Base-by-base conservation (phyloP, 2,329 filamentous ascomycete species). In the Fusarium kyushuense region DNA sequence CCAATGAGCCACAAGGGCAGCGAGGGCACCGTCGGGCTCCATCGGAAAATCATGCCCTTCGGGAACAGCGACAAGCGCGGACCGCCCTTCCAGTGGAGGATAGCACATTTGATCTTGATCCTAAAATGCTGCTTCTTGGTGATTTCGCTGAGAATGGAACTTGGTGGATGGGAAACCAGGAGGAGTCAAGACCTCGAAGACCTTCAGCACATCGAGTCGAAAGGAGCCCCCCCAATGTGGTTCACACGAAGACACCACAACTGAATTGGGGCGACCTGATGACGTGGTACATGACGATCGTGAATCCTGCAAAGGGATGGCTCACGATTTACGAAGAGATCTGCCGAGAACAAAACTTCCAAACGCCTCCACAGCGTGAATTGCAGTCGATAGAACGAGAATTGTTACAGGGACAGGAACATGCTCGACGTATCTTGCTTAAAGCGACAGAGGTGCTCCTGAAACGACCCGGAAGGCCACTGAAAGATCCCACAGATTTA, bases 391-490 rank as follows among this genome's bases (percentile, higher is more conserved):
- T 88, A 29, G 87, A 89, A 65, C 74, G 76, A 10, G 76, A 82
- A 5, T 79, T 83, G 25, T 79, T 83, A 38, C 81, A 77, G 65
- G 92, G 90, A 3, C 90, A 93, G 73, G 83, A 87, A 27, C 91
- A 94, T 76, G 78, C 89, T 16, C 90, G 92, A 61, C 84, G 89
- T 56, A 85, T 88, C 1, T 79, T 97, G 10, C 81, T 97, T 25
- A 96, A 94, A 77, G 89, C 90, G 12, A 92, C 89, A 0, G 94
- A 97, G 76, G 89, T 86, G 70, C 79, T 97, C 10, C 82, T 97
- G 21, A 96, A 94, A 77, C 87, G 93, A 19, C 94, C 94, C 0
- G 89, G 92, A 2, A 86, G 90, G 32, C 87, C 87, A 8, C 77
- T 97, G 51, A 86, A 83, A 47, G 86, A 88, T 27, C 88, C 92